Evolutionary conservation across 1,139 yeast genomes (phyloP), one percentile per base, ranked within the genome.

Genomic region (Blastobotrys elegans): DNA sequence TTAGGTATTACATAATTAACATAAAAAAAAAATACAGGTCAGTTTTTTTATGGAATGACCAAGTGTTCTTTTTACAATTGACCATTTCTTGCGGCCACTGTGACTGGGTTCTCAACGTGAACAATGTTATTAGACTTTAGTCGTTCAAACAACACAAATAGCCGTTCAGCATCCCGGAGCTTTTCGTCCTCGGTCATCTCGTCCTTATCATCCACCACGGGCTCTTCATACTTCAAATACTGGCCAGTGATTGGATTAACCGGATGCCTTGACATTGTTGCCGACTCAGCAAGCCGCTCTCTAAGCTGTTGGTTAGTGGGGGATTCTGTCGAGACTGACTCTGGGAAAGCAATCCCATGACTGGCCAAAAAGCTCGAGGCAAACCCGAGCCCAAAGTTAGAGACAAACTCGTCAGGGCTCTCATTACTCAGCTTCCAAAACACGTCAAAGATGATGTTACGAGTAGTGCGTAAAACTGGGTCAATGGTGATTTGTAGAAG

Each of bases 111-210:
- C 50, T 70, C 67, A 36, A 75, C 70, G 47, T 73, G 68, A 53
- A 77, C 69, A 0, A 73, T 63, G 0, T 79, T 76, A 47, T 67
- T 71, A 13, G 47, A 46, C 55, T 70, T 70, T 64, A 75, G 70
- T 52, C 76, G 63, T 34, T 75, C 79, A 55, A 78, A 76, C 3
- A 77, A 50, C 2, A 68, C 73, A 57, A 73, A 75, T 56, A 78
- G 60, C 53, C 74, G 69, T 47, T 76, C 80, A 1, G 81, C 77
- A 55, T 78, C 82, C 8, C 60, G 59, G 50, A 76, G 79, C 56
- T 77, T 77, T 53, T 78, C 82, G 47, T 72, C 76, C n/a, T 68
- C 71, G 1, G 77, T 68, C 67, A 76, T 64, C 17, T 53, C 56
- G 29, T 50, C 49, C 18, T 21, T 38, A 10, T 24, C 27, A 10